Evolutionary conservation across 345 rosid genomes (phyloP), one percentile per base, ranked within the genome.

Genomic region (Laguncularia racemosa): DNA sequence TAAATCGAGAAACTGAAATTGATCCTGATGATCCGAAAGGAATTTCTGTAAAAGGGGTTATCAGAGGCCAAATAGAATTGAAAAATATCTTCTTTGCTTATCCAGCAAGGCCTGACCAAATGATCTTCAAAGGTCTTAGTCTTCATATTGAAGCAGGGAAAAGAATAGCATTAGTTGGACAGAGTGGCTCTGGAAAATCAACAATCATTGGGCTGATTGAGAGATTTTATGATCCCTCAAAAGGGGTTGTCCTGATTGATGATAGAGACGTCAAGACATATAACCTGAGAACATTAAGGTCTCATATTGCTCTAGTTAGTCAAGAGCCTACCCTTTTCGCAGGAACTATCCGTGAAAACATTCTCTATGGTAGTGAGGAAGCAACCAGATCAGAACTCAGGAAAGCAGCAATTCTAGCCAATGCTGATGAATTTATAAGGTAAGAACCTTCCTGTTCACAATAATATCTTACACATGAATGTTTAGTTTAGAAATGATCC

Each of bases 101-200:
- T 44, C 82, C 81, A 0, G 57, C 73, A 15, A 71, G 79, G 61
- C 85, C 85, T 0, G 62, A 60, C 46, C 74, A 67, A 40, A 64
- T 59, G 62, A 75, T 80, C 50, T 72, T 77, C 60, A 57, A 14
- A 13, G 82, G 68, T 14, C 58, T 80, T 8, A 57, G 57, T 52
- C 74, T 80, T 12, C 67, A 64, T 19, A 72, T 70, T 44, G 73
- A 65, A 56, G 80, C 73, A 15, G 78, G 83, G 21, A 72, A 75
- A 55, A 67, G 75, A 56, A 48, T 75, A 45, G 74, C 83, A 19
- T 69, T 76, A 13, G 71, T 70, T 13, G 78, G 82, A 57, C 75
- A 63, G 20, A 77, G 80, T 55, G 82, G 82, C 23, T 81, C 82
- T 0, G 85, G 85, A 15, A 81, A 81, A 66, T 81, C 86, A 2